Conservation (phyloP, 139 green algal species). For the Chlamydomonas sp. region DNA sequence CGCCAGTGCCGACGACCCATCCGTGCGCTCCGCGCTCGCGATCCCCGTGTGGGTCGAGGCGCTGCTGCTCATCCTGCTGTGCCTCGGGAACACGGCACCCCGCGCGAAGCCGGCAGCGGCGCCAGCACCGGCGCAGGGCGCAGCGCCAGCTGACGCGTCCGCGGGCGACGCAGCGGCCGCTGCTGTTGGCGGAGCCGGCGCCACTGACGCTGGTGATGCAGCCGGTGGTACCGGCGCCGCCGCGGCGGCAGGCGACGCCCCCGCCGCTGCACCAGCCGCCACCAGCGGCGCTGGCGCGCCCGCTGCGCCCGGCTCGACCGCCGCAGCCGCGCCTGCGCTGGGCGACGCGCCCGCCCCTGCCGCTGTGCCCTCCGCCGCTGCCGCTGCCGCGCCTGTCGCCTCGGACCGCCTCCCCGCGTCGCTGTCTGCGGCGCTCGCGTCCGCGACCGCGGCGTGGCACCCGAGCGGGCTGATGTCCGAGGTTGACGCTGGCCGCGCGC, state of each 20-base stretch:
- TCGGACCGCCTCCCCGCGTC: neutral
- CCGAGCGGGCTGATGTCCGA: conserved; percentile 51
- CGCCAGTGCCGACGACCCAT: too few relatives aligned
- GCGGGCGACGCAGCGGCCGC: neutral
- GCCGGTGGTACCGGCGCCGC: neutral
- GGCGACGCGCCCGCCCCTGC: conserved; percentile 4
- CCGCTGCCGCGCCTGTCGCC: conserved; percentile 4
- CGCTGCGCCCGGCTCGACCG: too few relatives aligned
- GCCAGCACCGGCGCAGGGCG: too few relatives aligned
- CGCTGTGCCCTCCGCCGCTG: neutral
- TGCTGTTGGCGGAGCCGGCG: neutral
- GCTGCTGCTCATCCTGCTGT: conserved; percentile 69
- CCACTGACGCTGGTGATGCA: neutral
- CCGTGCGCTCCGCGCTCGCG: conserved; percentile 19
- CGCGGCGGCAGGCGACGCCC: neutral
- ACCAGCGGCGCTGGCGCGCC: neutral
- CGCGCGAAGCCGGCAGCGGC: too few relatives aligned
- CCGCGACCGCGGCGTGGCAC: conserved; percentile 25
- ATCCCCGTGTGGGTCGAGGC: conserved; percentile 77
- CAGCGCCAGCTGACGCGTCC: too few relatives aligned
- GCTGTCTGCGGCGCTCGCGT: conserved; percentile 15
- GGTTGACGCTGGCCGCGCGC: conserved; percentile 33
- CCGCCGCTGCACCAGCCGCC: conserved; percentile 12
- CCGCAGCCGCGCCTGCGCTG: conserved; percentile 3
- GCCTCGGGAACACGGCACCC: conserved; percentile 40